Conservation (phyloP, 2,329 filamentous ascomycete species). For the Mycosphaerella arachidis region DNA sequence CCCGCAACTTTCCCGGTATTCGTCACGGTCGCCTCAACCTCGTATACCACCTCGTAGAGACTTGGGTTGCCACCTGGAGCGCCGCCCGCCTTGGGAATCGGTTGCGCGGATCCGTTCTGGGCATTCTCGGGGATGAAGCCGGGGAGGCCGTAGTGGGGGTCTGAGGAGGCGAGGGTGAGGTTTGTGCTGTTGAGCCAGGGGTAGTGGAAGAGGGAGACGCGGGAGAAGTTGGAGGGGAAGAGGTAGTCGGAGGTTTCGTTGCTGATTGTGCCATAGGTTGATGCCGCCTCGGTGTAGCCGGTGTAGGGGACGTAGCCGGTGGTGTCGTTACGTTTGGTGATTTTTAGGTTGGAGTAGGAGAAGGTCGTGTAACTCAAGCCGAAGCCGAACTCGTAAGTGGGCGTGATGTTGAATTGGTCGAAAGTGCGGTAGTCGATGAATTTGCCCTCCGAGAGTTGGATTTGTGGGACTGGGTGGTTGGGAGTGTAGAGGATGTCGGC, state of each 20-base stretch:
- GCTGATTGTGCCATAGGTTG: conserved; percentile 59
- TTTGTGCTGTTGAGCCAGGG: conserved; percentile 63
- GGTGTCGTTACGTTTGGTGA: conserved; percentile 32
- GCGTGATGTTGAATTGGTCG: conserved; percentile 37
- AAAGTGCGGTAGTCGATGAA: conserved; percentile 72
- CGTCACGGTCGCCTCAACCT: conserved; percentile 59
- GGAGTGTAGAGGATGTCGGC: conserved; percentile 37
- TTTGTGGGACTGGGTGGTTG: conserved; percentile 34
- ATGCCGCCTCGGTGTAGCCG: conserved; percentile 59
- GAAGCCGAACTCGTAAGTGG: conserved; percentile 46
- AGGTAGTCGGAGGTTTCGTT: conserved; percentile 47
- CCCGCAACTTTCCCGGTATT: conserved; percentile 49
- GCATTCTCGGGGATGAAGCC: conserved; percentile 59
- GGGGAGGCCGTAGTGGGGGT: conserved; percentile 56
- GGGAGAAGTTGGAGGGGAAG: conserved; percentile 59
- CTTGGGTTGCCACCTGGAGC: conserved; percentile 55
- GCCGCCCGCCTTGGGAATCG: conserved; percentile 60
- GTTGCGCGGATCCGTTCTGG: conserved; percentile 52
- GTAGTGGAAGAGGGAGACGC: conserved; percentile 57
- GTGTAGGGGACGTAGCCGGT: conserved; percentile 54
- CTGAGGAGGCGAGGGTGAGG: conserved; percentile 52
- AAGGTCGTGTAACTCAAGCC: conserved; percentile 73
- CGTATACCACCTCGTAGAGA: conserved; percentile 65
- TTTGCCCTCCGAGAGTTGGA: conserved; percentile 50
- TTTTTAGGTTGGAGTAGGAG: conserved; percentile 59